Percentiles rank a stretch among this genome's conserved stretches.
phyloP scores from a whole-genome alignment of 106 monocot species.

The Allium sativum region DNA sequence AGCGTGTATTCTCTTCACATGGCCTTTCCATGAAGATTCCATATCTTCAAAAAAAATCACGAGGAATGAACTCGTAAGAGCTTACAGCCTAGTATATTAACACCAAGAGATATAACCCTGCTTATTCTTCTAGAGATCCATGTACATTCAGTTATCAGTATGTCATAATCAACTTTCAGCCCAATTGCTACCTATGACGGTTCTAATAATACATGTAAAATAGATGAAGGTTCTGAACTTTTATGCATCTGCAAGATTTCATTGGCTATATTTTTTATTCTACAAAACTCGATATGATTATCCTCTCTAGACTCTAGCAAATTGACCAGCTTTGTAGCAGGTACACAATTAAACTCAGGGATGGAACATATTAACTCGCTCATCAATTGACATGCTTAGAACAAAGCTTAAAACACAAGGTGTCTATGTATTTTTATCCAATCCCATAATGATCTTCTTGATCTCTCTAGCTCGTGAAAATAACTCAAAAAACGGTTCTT shows the following conservation, averaged over 20 bases:
- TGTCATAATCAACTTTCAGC: conserved; percentile 62
- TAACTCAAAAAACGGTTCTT: conserved; percentile 96
- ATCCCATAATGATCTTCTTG: conserved; percentile 97
- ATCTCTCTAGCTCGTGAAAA: conserved; percentile 96
- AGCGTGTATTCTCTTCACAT: conserved; percentile 81
- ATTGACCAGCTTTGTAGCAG: conserved; percentile 99
- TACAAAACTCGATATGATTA: conserved; percentile 92
- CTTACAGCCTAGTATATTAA: conserved; percentile 56
- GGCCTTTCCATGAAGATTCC: conserved; percentile 88
- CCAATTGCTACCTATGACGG: conserved; percentile 80
- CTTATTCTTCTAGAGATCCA: conserved; percentile 65
- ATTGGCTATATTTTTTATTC: conserved; percentile 86
- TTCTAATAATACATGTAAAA: conserved; percentile 49
- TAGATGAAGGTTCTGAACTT: conserved; percentile 47
- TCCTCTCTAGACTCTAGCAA: conserved; percentile 88
- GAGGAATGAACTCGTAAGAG: conserved; percentile 56
- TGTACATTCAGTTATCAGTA: conserved; percentile 68
- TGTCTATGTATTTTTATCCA: conserved; percentile 92
- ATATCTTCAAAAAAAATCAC: conserved; percentile 82
- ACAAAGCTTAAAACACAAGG: conserved; percentile 98
- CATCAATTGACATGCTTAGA: no score
- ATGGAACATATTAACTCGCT: no score
- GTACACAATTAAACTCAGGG: no score
- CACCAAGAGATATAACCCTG: conserved; percentile 65
- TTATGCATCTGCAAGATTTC: conserved; percentile 75